Evolutionary conservation across 2,329 filamentous ascomycete species (phyloP), one percentile per base, ranked within the genome.

Genomic region (Bipolaris victoriae): DNA sequence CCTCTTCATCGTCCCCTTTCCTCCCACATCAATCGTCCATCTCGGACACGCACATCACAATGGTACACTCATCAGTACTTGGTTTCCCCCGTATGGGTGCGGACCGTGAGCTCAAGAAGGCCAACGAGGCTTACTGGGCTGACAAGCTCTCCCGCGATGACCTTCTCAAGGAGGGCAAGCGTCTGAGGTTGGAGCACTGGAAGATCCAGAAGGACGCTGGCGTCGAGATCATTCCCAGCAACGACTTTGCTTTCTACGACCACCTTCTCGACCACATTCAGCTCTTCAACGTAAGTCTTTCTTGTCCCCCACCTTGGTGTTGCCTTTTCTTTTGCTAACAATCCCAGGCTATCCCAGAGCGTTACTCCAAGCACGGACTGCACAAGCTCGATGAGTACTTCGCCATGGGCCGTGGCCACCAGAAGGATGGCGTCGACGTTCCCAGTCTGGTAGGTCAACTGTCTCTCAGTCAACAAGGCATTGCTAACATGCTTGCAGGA

Each of bases 71-170:
- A 67, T 86, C 95, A 71, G 86, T 99, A 80, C 90, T 99, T 80
- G 95, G 95, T 83, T 99, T 99, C 88, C 95, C 95, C 80, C 94
- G 95, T 78, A 97, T 98, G 91, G 95, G 95, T 83, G 90, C 87
- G 76, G 91, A 96, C 83, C 92, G 95, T 88, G 95, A 99, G 86
- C 88, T 99, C 80, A 99, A 99, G 90, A 99, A 99, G 89, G 95
- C 95, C 77, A 99, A 93, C 70, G 95, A 99, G 83, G 92, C 94
- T 80, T 99, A 89, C 83, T 99, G 95, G 95, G 90, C 83, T 75
- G 94, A 90, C 80, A 99, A 98, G 86, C 85, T 97, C 80, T 93
- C 91, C 65, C 91, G 93, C 77, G 87, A 90, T 64, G 92, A 96
- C 63, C 91, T 99, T 70, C 85, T 98, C 70, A 86, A 88, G 62